These are phyloP conservation scores for Lichtheimia hyalospora DNA, from an alignment of 371 early-diverging fungal species.

Conservation along the genomic window DNA sequence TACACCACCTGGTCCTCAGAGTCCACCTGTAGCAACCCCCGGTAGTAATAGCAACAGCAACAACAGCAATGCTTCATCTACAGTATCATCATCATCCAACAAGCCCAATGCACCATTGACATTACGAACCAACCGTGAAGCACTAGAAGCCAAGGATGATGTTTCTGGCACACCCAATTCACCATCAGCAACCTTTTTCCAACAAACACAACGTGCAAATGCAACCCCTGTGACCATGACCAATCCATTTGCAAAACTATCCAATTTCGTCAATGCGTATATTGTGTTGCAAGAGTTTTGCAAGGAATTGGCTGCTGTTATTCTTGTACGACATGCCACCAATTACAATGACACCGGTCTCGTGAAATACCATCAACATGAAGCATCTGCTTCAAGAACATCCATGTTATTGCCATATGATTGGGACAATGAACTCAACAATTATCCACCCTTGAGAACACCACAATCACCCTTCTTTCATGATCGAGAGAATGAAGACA, in stretches of 20 bases:
- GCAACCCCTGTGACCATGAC: constrained; percentile 55
- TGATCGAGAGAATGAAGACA: constrained; percentile 23
- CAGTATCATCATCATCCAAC: constrained; percentile 8
- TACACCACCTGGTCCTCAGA: constrained; percentile 19
- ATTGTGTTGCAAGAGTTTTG: constrained; percentile 68
- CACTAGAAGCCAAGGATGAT: constrained; percentile 3
- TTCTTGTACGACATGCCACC: constrained; percentile 57
- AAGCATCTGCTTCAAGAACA: constrained; percentile 10
- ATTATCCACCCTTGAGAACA: not conserved
- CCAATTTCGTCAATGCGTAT: constrained; percentile 64
- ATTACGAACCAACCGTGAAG: constrained; percentile 12
- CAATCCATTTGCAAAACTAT: constrained; percentile 50
- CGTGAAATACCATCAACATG: constrained; percentile 30
- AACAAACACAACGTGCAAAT: constrained; percentile 44
- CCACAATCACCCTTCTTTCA: constrained; percentile 6
- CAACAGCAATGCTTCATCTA: no score
- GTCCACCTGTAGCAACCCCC: constrained; percentile 17
- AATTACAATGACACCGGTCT: constrained; percentile 40
- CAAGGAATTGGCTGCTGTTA: constrained; percentile 64
- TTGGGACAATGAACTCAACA: constrained; percentile 4
- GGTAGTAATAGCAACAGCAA: no score
- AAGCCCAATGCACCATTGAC: constrained; percentile 33
- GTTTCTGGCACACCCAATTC: constrained; percentile 19
- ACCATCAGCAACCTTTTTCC: constrained; percentile 45
- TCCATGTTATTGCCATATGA: constrained; percentile 25